These are phyloP conservation scores for Cutaneotrichosporon cyanovorans DNA, from an alignment of 1,284 basidiomycete genomes.

Conservation along the genomic window DNA sequence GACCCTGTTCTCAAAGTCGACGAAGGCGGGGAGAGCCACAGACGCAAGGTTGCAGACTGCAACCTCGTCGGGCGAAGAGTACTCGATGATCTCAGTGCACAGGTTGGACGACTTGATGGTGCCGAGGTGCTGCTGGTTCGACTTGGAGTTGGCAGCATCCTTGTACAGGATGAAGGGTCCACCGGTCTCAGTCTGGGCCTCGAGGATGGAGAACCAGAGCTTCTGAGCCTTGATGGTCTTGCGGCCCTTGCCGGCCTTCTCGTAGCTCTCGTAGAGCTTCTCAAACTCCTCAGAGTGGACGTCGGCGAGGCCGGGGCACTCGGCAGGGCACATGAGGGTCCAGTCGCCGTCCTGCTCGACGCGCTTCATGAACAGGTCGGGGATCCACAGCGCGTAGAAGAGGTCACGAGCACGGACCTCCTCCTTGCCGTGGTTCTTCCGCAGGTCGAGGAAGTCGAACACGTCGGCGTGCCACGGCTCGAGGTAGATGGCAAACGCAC, in stretches of 20 bases:
- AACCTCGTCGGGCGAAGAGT: slow-evolving; percentile 94
- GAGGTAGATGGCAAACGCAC: slow-evolving; percentile 95
- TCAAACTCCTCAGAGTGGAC: slow-evolving; percentile 91
- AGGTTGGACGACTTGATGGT: slow-evolving; percentile 99
- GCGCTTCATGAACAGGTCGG: slow-evolving; percentile 97
- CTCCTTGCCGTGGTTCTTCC: slow-evolving; percentile 99
- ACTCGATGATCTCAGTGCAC: slow-evolving; percentile 99
- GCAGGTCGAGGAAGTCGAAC: slow-evolving; percentile 94
- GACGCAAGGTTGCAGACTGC: slow-evolving; percentile 99
- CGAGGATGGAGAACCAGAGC: slow-evolving; percentile 96
- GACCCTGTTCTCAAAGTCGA: slow-evolving; percentile 51
- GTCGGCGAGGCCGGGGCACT: slow-evolving; percentile 85
- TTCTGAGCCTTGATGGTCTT: slow-evolving; percentile 92
- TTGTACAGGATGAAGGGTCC: slow-evolving; percentile 99
- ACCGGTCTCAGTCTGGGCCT: slow-evolving; percentile 97
- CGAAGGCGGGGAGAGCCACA: slow-evolving; percentile 84
- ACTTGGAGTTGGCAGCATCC: slow-evolving; percentile 82
- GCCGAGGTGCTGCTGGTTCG: slow-evolving; percentile 97
- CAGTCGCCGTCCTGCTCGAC: slow-evolving; percentile 81
- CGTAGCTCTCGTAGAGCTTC: slow-evolving; percentile 80
- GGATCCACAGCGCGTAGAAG: slow-evolving; percentile 98
- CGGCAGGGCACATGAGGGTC: slow-evolving; percentile 97
- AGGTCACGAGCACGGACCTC: slow-evolving; percentile 94
- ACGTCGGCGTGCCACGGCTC: slow-evolving; percentile 98
- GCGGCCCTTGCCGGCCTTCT: slow-evolving; percentile 77